phyloP scores from a whole-genome alignment of 2,329 filamentous ascomycete species.

The Calonectria naviculata region DNA sequence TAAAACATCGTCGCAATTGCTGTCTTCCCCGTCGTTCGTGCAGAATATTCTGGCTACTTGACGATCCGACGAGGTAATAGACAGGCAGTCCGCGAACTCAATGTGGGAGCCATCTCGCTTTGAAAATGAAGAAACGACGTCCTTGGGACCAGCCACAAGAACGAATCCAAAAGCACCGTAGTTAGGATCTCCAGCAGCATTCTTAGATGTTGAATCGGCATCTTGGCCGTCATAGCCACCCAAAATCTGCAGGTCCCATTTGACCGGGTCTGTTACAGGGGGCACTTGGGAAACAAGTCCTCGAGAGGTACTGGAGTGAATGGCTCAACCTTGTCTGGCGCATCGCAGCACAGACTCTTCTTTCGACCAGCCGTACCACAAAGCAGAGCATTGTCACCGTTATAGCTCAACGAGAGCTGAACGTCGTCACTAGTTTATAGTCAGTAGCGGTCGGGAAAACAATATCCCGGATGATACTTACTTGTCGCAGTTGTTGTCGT shows the following conservation, averaged over 20 bases:
- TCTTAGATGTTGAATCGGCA: too few relatives aligned
- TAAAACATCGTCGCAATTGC: conserved; percentile 1
- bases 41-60: not conserved
- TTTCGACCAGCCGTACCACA: not conserved
- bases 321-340: not conserved
- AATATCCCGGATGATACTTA: too few relatives aligned
- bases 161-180: not conserved
- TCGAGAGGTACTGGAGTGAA: not conserved
- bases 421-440: not conserved
- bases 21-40: not conserved
- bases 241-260: conserved; percentile 4
- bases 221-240: not conserved
- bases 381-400: not conserved
- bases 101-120: conserved; percentile 10
- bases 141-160: not conserved
- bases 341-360: not conserved
- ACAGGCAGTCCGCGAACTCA: not conserved
- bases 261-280: not conserved
- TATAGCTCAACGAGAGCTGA: not conserved
- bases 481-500: not conserved
- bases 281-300: not conserved
- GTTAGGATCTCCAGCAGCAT: not conserved
- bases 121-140: not conserved
- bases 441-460: too few relatives aligned
- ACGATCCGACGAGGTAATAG: not conserved